A percentile compares a stretch with the other conserved stretches of the same genome.
These are phyloP conservation scores for Ailanthus altissimus DNA, from an alignment of 345 rosid genomes.

Conservation along the genomic window DNA sequence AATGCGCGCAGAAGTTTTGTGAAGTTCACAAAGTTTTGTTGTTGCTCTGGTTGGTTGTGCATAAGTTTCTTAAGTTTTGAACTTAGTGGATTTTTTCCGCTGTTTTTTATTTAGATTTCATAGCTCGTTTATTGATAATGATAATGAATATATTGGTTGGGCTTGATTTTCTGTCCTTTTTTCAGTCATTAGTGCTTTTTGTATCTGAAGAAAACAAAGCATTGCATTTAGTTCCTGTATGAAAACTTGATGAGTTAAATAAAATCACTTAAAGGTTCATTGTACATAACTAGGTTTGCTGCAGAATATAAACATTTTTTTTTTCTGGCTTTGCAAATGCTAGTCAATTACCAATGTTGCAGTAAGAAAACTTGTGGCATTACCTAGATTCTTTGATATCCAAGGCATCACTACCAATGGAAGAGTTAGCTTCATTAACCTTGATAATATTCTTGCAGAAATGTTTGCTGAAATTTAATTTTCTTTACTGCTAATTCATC, in stretches of 20 bases:
- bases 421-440: not conserved
- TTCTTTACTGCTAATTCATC: constrained; percentile 20
- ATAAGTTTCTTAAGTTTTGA: not conserved
- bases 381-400: not conserved
- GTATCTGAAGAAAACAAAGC: not conserved
- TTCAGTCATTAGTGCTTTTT: not conserved
- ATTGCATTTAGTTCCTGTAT: not conserved
- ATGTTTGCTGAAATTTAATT: constrained; percentile 4
- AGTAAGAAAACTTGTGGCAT: not conserved
- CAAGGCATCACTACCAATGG: not conserved
- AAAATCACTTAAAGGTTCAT: not conserved
- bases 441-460: not conserved
- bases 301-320: not conserved
- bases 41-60: not conserved
- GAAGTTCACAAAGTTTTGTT: not conserved
- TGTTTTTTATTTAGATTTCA: not conserved
- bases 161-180: not conserved
- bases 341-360: not conserved
- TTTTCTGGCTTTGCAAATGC: not conserved
- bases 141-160: not conserved
- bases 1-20: not conserved
- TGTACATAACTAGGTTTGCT: not conserved
- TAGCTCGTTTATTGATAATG: too few relatives aligned
- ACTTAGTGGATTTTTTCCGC: not conserved
- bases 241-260: not conserved